Base-by-base conservation (phyloP, 2,329 filamentous ascomycete genomes). In the Endothia cerciana region DNA sequence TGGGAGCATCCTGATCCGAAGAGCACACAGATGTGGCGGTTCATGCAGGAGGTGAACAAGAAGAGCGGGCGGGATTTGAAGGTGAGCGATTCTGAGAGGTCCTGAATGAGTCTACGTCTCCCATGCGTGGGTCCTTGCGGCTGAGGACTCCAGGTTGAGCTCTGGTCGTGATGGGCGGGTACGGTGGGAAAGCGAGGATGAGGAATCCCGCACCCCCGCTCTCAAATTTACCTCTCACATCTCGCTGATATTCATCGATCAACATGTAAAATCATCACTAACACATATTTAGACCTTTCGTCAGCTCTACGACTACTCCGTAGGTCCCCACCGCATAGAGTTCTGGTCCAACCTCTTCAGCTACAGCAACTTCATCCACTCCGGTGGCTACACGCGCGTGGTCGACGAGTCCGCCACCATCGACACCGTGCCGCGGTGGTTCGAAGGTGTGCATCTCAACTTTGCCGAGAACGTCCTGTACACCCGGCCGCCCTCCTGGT, bases 381-480 rank as follows among this genome's bases (percentile, higher is more conserved):
- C 84, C 43, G 91, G 91, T 38, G 77, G 75, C 4, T 87, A 86
- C 72, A 77, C 76, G 0, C 76, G 73, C 11, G 87, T 90, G 1
- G 88, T 95, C 3, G 91, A 96, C 73, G 89, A 92, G 71, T 81
- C 80, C 0, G 82, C 85, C 1, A 86, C 88, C 1, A 92, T 96
- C 75, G 89, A 92, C 67, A 80, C 82, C 19, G 83, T 94, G 5
- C 92, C 92, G 0, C 78, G 81, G 49, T 96, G 92, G 92, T 96
- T 95, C 75, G 79, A 87, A 1, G 92, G 92, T 38, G 83, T 93
- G 1, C 78, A 81, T 5, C 76, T 95, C 71, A 96, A 93, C 73
- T 94, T 89, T 74, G 89, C 91, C 5, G 92, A 96, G 78, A 96
- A 95, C 73, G 77, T 93, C 33, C 85, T 97, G 33, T 94, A 86